Conservation (phyloP, 1,139 yeast species). For the Taphrina betulina region DNA sequence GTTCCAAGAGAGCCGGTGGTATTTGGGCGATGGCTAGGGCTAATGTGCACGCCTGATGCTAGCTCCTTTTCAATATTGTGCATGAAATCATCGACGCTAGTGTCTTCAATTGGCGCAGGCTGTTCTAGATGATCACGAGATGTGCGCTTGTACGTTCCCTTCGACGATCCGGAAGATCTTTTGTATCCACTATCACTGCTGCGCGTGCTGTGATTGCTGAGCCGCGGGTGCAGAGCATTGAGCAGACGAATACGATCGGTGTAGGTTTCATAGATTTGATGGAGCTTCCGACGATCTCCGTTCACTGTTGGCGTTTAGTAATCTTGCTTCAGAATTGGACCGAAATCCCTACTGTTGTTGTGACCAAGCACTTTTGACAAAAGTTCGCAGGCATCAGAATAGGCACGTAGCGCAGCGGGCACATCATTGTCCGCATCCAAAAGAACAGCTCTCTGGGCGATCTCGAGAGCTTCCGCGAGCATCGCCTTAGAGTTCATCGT, state of each 20-base stretch:
- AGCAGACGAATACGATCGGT: slow-evolving; percentile 18
- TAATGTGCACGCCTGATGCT: no score
- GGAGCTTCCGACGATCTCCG: slow-evolving; percentile 12
- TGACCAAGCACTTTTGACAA: slow-evolving; percentile 5
- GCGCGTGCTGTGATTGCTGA: background rate
- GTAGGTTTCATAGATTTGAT: slow-evolving; percentile 22
- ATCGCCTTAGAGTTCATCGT: slow-evolving; percentile 10
- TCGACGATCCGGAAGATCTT: no score
- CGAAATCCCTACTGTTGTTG: slow-evolving; percentile 6
- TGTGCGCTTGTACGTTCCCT: background rate
- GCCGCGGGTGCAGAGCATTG: background rate
- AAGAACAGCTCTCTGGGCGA: slow-evolving; percentile 25
- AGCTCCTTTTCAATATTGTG: background rate
- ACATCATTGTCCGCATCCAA: slow-evolving; percentile 19
- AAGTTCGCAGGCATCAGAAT: slow-evolving; percentile 16
- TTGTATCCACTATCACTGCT: background rate
- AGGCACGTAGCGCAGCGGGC: slow-evolving; percentile 9
- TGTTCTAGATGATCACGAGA: no score
- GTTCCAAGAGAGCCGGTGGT: no score
- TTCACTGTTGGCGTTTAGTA: no score
- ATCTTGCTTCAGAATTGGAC: background rate
- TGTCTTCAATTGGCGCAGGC: background rate
- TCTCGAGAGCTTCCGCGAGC: slow-evolving; percentile 14
- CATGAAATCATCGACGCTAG: background rate
- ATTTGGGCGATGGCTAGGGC: no score